Percentiles rank a stretch among this genome's conserved stretches.
Evolutionary conservation across 1,284 basidiomycete species (phyloP).

Genomic region (Tilletia walkeri): DNA sequence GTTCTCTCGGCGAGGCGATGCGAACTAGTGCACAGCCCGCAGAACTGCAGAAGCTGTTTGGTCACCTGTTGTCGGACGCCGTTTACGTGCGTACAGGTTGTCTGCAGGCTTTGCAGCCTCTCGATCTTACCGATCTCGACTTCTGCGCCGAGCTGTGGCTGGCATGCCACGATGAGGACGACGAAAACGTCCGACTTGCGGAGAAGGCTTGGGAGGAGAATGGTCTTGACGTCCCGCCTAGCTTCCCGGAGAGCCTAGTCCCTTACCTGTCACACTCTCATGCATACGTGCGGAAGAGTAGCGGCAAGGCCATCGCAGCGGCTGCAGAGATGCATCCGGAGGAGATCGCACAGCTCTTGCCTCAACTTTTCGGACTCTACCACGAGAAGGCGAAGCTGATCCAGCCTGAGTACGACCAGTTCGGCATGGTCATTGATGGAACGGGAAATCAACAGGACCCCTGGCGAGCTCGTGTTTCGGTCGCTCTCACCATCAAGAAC

Average conservation of each 20-base stretch:
- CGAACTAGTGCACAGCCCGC: slow-evolving; percentile 65
- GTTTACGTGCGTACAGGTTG: slow-evolving; percentile 83
- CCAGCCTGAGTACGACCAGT: slow-evolving; percentile 60
- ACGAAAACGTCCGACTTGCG: slow-evolving; percentile 83
- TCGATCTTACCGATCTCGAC: slow-evolving; percentile 90
- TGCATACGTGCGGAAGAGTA: slow-evolving; percentile 73
- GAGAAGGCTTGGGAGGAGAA: slow-evolving; percentile 92
- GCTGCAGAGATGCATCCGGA: slow-evolving; percentile 74
- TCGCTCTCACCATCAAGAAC: slow-evolving; percentile 70
- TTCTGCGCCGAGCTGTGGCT: slow-evolving; percentile 89
- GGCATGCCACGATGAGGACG: slow-evolving; percentile 85
- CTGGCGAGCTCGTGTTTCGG: slow-evolving; percentile 78
- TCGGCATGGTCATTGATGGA: slow-evolving; percentile 85
- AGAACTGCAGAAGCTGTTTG: slow-evolving; percentile 68
- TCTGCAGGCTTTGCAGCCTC: slow-evolving; percentile 85
- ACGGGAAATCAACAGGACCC: slow-evolving; percentile 90
- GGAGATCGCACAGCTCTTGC: slow-evolving; percentile 62
- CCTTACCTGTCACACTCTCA: slow-evolving; percentile 75
- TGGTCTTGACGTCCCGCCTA: slow-evolving; percentile 80
- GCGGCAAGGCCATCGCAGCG: slow-evolving; percentile 74
- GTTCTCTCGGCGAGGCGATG: slow-evolving; percentile 81
- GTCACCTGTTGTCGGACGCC: slow-evolving; percentile 79
- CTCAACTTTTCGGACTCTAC: slow-evolving; percentile 70
- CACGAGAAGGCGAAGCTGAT: slow-evolving; percentile 83
- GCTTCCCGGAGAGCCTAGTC: slow-evolving; percentile 68